phyloP scores from a whole-genome alignment of 1,139 yeast genomes.

The Pichia sp. region DNA sequence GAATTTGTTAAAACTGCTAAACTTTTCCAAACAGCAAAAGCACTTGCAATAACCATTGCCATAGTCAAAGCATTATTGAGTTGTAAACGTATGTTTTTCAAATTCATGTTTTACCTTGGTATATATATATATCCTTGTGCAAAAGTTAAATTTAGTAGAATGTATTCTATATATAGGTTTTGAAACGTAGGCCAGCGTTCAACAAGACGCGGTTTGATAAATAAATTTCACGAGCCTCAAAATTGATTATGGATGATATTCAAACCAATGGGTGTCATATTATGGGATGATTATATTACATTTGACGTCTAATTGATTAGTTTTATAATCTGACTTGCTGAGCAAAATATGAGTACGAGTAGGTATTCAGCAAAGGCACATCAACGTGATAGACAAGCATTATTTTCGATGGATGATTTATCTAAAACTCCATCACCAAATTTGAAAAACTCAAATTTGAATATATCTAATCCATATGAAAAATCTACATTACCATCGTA shows the following conservation, averaged over 20 bases:
- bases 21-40: constrained; percentile 89
- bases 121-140: no score
- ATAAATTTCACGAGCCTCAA: no score
- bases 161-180: no score
- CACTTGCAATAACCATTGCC: constrained; percentile 75
- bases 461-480: constrained; percentile 8
- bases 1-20: constrained; percentile 73
- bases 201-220: no score
- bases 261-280: background rate
- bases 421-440: constrained; percentile 6
- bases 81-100: constrained; percentile 25
- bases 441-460: background rate
- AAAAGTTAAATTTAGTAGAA: no score
- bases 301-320: no score
- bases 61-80: constrained; percentile 48
- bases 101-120: constrained; percentile 25
- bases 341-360: constrained; percentile 23
- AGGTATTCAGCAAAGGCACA: constrained; percentile 29
- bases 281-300: no score
- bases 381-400: constrained; percentile 26
- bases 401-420: constrained; percentile 19
- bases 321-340: no score
- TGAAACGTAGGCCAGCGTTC: no score
- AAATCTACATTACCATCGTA: constrained; percentile 27
- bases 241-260: no score